These are phyloP conservation scores for Fusarium hainanense DNA, from an alignment of 2,329 filamentous ascomycete genomes.

Conservation along the genomic window DNA sequence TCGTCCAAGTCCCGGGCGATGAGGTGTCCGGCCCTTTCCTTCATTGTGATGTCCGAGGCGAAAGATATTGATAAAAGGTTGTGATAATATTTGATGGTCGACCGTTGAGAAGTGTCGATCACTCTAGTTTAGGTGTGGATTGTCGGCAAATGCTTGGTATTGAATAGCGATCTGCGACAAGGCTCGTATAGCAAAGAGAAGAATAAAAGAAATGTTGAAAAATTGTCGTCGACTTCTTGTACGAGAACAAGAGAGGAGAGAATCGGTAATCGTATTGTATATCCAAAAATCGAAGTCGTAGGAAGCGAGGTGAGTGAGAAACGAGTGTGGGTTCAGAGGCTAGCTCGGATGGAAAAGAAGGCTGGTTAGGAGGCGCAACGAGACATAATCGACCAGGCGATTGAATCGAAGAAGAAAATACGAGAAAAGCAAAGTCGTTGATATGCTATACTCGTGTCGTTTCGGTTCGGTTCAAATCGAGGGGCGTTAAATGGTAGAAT, in stretches of 20 bases:
- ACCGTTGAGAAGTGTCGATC: slow-evolving; percentile 39
- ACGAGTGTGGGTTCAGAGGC: slow-evolving; percentile 61
- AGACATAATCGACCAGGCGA: slow-evolving; percentile 53
- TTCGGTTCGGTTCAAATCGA: slow-evolving; percentile 30
- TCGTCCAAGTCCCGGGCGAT: slow-evolving; percentile 48
- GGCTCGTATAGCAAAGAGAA: slow-evolving; percentile 6
- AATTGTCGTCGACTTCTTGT: slow-evolving; percentile 9
- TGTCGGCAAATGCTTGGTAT: slow-evolving; percentile 28
- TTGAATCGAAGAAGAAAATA: slow-evolving; percentile 32
- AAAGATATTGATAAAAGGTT: slow-evolving; percentile 5
- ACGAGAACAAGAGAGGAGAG: slow-evolving; percentile 1
- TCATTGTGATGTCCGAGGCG: slow-evolving; percentile 31
- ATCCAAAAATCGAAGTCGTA: slow-evolving; percentile 19
- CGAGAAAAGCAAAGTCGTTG: slow-evolving; percentile 33
- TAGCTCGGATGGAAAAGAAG: slow-evolving; percentile 55
- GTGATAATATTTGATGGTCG: slow-evolving; percentile 15
- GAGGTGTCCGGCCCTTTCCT: slow-evolving; percentile 40
- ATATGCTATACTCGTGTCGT: slow-evolving; percentile 14
- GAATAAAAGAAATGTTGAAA: slow-evolving; percentile 3
- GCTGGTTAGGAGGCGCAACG: slow-evolving; percentile 47
- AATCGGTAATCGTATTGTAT: not conserved
- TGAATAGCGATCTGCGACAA: slow-evolving; percentile 23
- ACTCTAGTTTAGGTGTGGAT: slow-evolving; percentile 28
- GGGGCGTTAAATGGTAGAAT: slow-evolving; percentile 17
- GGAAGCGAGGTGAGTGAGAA: slow-evolving; percentile 37